Conservation (phyloP, 2,329 filamentous ascomycete genomes). For the Phialocephala subalpina region DNA sequence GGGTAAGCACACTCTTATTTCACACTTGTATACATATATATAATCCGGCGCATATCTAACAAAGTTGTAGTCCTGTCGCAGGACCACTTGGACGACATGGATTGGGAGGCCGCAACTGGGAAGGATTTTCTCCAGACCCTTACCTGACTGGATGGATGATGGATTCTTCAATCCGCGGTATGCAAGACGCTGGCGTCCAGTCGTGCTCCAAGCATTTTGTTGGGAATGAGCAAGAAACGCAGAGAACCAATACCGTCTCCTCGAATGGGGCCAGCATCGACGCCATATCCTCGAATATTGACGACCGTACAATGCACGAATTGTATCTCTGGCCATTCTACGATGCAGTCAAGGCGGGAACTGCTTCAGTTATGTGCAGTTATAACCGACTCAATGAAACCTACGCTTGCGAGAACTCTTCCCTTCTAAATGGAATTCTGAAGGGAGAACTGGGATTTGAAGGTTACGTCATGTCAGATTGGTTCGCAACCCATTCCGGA, state of each 20-base stretch:
- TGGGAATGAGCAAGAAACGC: background rate
- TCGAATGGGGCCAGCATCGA: constrained; percentile 21
- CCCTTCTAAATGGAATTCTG: constrained; percentile 54
- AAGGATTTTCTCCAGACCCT: constrained; percentile 49
- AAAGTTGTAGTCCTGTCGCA: constrained; percentile 51
- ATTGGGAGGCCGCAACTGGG: constrained; percentile 74
- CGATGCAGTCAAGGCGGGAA: constrained; percentile 69
- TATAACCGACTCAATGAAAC: constrained; percentile 67
- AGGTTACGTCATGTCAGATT: constrained; percentile 51
- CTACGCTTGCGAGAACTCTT: constrained; percentile 56
- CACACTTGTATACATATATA: background rate
- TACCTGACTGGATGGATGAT: constrained; percentile 36
- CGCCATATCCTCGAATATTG: constrained; percentile 53
- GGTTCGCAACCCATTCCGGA: constrained; percentile 53
- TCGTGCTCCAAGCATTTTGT: constrained; percentile 70
- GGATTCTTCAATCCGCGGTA: constrained; percentile 56
- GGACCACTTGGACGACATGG: constrained; percentile 73
- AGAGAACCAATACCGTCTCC: background rate
- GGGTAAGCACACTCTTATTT: no score
- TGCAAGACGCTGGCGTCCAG: constrained; percentile 73
- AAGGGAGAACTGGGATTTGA: constrained; percentile 60
- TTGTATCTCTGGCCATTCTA: constrained; percentile 54
- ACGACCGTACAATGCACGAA: constrained; percentile 76
- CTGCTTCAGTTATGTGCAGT: constrained; percentile 81
- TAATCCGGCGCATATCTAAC: no score